phyloP scores from a whole-genome alignment of 108 stramenopile genomes.

The Poteriospumella lacustris region DNA sequence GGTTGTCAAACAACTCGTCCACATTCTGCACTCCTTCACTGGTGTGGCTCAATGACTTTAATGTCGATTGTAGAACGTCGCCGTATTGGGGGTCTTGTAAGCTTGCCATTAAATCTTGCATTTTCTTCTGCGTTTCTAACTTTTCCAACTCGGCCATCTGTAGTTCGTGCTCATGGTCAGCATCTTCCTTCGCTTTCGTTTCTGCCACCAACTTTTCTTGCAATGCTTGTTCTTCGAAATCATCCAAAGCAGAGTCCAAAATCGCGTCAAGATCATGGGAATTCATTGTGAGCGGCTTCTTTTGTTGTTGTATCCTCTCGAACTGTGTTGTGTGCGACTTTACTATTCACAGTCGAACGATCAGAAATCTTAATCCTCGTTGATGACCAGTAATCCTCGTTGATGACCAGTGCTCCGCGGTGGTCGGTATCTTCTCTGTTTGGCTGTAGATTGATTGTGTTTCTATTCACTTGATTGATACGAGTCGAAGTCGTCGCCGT shows the following conservation, averaged over 20 bases:
- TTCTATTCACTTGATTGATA: too few species aligned
- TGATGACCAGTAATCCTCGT: too few species aligned
- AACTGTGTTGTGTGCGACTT: too few species aligned
- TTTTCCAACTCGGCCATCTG: not conserved
- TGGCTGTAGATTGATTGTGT: too few species aligned
- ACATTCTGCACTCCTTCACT: slow-evolving; percentile 13
- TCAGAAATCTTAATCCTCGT: too few species aligned
- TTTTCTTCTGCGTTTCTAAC: not conserved
- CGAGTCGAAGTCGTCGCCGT: too few species aligned
- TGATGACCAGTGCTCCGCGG: too few species aligned
- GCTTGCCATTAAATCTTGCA: not conserved
- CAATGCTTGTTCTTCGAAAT: slow-evolving; percentile 46
- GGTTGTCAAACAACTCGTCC: slow-evolving; percentile 10
- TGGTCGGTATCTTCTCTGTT: too few species aligned
- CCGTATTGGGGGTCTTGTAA: slow-evolving; percentile 31
- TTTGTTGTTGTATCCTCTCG: too few species aligned
- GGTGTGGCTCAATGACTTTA: slow-evolving; percentile 23
- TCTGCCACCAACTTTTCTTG: slow-evolving; percentile 34
- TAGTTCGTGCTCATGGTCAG: slow-evolving; percentile 33
- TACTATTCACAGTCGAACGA: too few species aligned
- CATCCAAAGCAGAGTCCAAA: slow-evolving; percentile 44
- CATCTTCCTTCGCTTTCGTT: slow-evolving; percentile 29
- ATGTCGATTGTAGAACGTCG: slow-evolving; percentile 16
- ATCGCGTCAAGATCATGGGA: slow-evolving; percentile 48
- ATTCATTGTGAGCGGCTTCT: too few species aligned